phyloP scores from a whole-genome alignment of 2,329 filamentous ascomycete genomes.

The Nothomitra cinnamomea region DNA sequence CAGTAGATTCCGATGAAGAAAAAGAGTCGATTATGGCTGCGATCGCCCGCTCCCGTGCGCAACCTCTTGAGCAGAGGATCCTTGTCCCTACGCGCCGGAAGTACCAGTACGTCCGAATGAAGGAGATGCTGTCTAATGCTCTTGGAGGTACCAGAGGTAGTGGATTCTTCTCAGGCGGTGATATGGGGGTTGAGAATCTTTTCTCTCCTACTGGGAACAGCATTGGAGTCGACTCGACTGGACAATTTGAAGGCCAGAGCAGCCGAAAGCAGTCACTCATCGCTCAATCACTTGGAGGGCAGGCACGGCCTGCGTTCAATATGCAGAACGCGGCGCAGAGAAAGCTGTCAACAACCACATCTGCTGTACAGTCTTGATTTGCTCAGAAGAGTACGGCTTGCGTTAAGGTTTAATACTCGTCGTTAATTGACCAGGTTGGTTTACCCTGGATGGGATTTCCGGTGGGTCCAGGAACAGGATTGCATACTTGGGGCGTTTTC shows the following conservation, averaged over 20 bases:
- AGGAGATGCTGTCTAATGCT: constrained; percentile 43
- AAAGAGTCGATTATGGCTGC: constrained; percentile 76
- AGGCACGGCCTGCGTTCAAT: not conserved
- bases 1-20: constrained; percentile 90
- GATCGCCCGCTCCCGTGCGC: constrained; percentile 57
- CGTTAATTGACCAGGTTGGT: not conserved
- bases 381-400: not conserved
- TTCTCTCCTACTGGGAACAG: not conserved
- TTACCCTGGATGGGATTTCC: not conserved
- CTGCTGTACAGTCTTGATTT: not conserved
- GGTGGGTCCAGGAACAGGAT: not conserved
- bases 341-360: not conserved
- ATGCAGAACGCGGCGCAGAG: not conserved
- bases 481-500: not conserved
- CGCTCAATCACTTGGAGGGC: not conserved
- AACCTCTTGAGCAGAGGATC: constrained; percentile 31
- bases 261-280: not conserved
- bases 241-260: not conserved
- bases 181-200: not conserved
- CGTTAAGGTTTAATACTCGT: not conserved
- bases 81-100: constrained; percentile 27
- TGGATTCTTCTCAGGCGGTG: constrained; percentile 22
- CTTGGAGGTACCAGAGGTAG: constrained; percentile 32
- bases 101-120: constrained; percentile 45
- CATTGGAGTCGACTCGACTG: not conserved